These are phyloP conservation scores for Juglanconis sp. DNA, from an alignment of 2,329 filamentous ascomycete species.

Conservation along the genomic window DNA sequence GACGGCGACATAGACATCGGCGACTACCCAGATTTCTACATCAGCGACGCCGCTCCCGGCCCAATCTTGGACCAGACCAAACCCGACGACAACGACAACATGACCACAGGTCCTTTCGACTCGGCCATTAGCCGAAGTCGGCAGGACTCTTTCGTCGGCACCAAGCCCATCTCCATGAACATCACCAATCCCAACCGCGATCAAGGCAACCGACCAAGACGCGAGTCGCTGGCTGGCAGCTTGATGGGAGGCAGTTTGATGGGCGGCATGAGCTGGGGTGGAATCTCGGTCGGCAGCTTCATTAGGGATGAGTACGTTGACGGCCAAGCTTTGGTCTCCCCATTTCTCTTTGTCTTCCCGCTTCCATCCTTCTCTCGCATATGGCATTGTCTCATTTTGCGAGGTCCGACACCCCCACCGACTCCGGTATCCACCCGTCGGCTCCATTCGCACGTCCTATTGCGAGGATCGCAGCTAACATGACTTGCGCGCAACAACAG, in stretches of 20 bases:
- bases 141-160: constrained; percentile 65
- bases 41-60: constrained; percentile 1
- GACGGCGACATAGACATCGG: constrained; percentile 25
- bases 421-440: constrained; percentile 1
- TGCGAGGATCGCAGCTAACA: constrained; percentile 25
- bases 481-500: constrained; percentile 44
- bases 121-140: constrained; percentile 55
- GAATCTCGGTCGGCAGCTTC: constrained; percentile 92
- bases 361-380: constrained; percentile 13
- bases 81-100: constrained; percentile 38
- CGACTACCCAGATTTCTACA: constrained; percentile 28
- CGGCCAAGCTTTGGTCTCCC: not conserved
- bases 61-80: not conserved
- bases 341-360: constrained; percentile 22
- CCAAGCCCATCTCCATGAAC: constrained; percentile 64
- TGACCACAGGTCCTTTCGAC: constrained; percentile 61
- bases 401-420: constrained; percentile 3
- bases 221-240: constrained; percentile 62
- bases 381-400: constrained; percentile 18
- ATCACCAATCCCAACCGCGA: constrained; percentile 64
- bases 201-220: constrained; percentile 52
- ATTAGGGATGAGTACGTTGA: constrained; percentile 90
- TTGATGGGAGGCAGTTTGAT: constrained; percentile 66
- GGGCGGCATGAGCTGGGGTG: constrained; percentile 95
- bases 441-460: not conserved